Evolutionary conservation across 1,284 basidiomycete species (phyloP).

Genomic region (Ganoderma boninense): DNA sequence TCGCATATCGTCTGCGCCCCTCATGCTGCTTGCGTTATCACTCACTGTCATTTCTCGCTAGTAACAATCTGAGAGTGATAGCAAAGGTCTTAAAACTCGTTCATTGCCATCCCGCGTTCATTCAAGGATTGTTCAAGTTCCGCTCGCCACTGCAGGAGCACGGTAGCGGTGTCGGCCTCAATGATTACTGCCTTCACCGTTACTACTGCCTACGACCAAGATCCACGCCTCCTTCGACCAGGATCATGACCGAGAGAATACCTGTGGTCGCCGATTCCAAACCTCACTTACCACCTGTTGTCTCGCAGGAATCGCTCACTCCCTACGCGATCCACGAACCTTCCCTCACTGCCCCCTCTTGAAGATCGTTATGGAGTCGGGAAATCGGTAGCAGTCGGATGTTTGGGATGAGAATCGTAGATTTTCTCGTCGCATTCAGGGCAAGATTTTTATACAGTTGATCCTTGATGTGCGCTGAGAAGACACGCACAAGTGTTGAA

Average conservation of each 20-base stretch:
- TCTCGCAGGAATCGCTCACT: slow-evolving; percentile 17
- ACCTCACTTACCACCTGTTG: slow-evolving; percentile 14
- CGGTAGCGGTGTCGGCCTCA: slow-evolving; percentile 62
- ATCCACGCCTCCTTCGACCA: slow-evolving; percentile 38
- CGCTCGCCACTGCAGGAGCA: slow-evolving; percentile 90
- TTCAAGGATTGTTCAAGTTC: slow-evolving; percentile 97
- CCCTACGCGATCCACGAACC: too few species aligned
- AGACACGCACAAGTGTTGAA: too few species aligned
- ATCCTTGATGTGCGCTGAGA: too few species aligned
- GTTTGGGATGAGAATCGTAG: too few species aligned
- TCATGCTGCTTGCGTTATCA: background rate
- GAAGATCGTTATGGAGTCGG: too few species aligned
- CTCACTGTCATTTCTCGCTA: slow-evolving; percentile 40
- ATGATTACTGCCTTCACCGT: slow-evolving; percentile 87
- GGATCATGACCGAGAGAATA: slow-evolving; percentile 6
- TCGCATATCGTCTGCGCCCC: background rate
- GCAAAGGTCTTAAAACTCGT: slow-evolving; percentile 94
- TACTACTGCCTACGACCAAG: slow-evolving; percentile 48
- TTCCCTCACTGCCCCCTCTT: too few species aligned
- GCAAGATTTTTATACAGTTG: too few species aligned
- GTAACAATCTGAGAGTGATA: slow-evolving; percentile 96
- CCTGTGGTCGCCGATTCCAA: slow-evolving; percentile 12
- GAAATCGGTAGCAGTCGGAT: too few species aligned
- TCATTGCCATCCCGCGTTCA: slow-evolving; percentile 89
- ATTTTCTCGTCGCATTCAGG: too few species aligned